Base-by-base conservation (phyloP, 306 rosid genomes). In the Argentina anserina region DNA sequence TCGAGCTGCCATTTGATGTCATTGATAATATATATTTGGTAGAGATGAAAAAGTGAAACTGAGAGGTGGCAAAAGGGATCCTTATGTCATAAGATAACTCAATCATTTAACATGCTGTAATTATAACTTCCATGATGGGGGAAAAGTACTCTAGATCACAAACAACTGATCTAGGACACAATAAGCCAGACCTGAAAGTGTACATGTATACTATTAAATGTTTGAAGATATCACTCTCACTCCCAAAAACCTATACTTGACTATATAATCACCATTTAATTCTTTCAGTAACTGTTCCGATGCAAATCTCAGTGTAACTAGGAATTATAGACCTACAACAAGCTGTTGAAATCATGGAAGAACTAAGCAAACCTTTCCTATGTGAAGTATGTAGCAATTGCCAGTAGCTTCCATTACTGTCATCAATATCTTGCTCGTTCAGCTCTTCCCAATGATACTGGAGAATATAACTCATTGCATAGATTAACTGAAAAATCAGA, bases 401-500 rank as follows among this genome's bases (percentile, higher is more conserved):
- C 64, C 63, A 61, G 64, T 63, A 67, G 52, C 69, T 66, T 77
- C 76, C 70, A 49, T 36, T 3, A 52, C 70, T 65, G 49, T 69
- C 74, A 75, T 59, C 75, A 80, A 60, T 78, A 73, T 71, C 87
- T 68, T 34, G 64, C 70, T 63, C 85, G 68, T 53, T 83, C 78
- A 37, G 78, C 87, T 28, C 80, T 82, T 9, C 79, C 66, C 15
- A 23, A 18, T 2, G 71, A 49, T 49, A 55, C 14, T 34, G 78
- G 75, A 46, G 83, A 86, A 77, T 65, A 85, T 39, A 78, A 76
- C 63, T 82, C 87, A 69, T 75, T 86, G 86, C 83, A 78, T 26
- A 72, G 75, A 76, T 79, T 84, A 42, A 69, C 84, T 8, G 85
- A 90, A 85, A 78, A 74, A 71, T 71, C 79, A 18, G 87, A 86